Conservation (phyloP, 495 filamentous ascomycete genomes). For the Pyronema omphalodes region DNA sequence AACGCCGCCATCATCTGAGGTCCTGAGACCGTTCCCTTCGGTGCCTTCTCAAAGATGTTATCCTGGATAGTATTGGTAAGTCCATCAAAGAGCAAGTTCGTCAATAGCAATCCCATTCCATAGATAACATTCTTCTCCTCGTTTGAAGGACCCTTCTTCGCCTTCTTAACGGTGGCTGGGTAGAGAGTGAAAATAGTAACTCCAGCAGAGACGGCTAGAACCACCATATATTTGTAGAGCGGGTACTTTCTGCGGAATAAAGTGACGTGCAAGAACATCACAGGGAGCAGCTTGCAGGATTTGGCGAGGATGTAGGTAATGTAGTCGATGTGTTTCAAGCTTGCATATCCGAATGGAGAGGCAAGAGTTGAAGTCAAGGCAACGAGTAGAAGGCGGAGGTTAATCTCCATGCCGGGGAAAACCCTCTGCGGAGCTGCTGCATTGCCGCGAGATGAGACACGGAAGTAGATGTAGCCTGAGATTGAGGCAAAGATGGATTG, state of each 20-base stretch:
- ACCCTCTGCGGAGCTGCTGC: conserved; percentile 36
- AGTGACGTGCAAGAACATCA: conserved; percentile 91
- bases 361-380: conserved; percentile 75
- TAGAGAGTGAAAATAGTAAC: conserved; percentile 89
- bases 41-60: conserved; percentile 50
- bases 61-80: conserved; percentile 94
- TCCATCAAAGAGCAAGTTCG: conserved; percentile 90
- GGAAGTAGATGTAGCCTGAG: conserved; percentile 66
- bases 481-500: conserved; percentile 79
- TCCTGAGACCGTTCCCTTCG: conserved; percentile 33
- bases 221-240: conserved; percentile 90
- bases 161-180: conserved; percentile 41
- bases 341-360: conserved; percentile 86
- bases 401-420: conserved; percentile 55
- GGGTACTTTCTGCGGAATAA: conserved; percentile 82
- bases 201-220: conserved; percentile 71
- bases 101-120: conserved; percentile 68
- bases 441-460: conserved; percentile 38
- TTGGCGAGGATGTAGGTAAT: conserved; percentile 97
- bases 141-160: conserved; percentile 31
- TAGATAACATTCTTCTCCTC: conserved; percentile 42
- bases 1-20: conserved; percentile 99
- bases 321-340: conserved; percentile 89
- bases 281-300: conserved; percentile 88
- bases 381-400: conserved; percentile 67